Evolutionary conservation across 495 filamentous ascomycete species (phyloP), one percentile per base, ranked within the genome.

Genomic region (Penicillium bovifimosum): DNA sequence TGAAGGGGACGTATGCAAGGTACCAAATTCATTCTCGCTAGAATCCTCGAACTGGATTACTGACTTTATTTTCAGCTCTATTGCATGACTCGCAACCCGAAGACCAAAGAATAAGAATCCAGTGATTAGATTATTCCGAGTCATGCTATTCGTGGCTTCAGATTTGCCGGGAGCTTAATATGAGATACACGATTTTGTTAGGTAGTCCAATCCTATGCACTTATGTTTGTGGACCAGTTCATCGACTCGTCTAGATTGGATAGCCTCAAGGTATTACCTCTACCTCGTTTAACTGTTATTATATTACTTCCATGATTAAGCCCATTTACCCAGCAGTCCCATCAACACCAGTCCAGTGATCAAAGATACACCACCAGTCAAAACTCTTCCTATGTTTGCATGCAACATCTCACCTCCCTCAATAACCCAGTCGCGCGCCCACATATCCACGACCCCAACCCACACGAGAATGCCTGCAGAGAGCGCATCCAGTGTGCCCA

Each of bases 281-380:
- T n/a, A n/a, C n/a, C n/a, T n/a, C n/a, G n/a, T n/a, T n/a, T n/a
- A n/a, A n/a, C n/a, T n/a, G n/a, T n/a, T 24, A 24, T 24, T 24
- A 2, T 24, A 33, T 33, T 0, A 2, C 32, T 11, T 11, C 32
- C 34, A 49, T 44, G 1, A 41, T 64, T 50, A 74, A 36, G 73
- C 73, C 73, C 73, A 76, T 58, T 76, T 76, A 3, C 73, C 73
- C 11, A 76, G 53, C 24, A 76, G 41, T 0, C 66, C 64, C 73
- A 76, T 76, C 45, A 76, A 45, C 1, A 65, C 61, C 29, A 74
- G 58, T 0, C 73, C 73, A 18, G 66, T 51, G 20, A 76, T 36
- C 17, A 72, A 41, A 6, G 65, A 63, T 9, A 65, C 26, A 7
- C 74, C 59, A 3, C 67, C 77, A 9, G 68, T 59, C 2, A 69